Evolutionary conservation across 2,329 filamentous ascomycete genomes (phyloP), one percentile per base, ranked within the genome.

Genomic region (Ramularia collo-cygni): DNA sequence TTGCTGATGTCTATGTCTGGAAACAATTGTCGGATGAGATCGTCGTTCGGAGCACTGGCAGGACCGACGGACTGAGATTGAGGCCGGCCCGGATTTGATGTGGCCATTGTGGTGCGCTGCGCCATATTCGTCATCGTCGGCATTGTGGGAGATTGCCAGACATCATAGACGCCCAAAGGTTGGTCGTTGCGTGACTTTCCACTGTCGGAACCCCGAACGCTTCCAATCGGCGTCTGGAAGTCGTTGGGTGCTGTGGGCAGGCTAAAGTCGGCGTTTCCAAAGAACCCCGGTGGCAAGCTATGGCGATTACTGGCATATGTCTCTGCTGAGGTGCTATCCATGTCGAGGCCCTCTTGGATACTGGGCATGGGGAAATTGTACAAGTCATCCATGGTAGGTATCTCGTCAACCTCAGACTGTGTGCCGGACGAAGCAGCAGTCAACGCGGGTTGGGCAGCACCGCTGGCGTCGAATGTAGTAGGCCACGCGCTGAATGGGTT

Each of bases 341-440:
- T 24, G 15, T 48, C 43, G 41, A 47, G 43, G 12, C 30, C 42
- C 46, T 61, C 56, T 40, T 52, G 53, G 33, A 58, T 58, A 40
- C 49, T 57, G 13, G 54, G 55, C 57, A 58, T 61, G 8, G 45
- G 42, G 14, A 54, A 51, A 10, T 48, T 48, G 38, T 52, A 57
- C 8, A 53, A 33, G 13, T 63, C 60, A 32, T 63, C 59, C 36
- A 56, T 53, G 5, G 46, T 45, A n/a, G 60, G 56, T 12, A 60
- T 50, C 38, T 64, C 61, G 34, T 63, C 61, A 21, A 62, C 48
- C 33, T 64, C 61, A 13, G 61, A 64, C 36, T 60, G 56, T 4
- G 60, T 62, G n/a, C 58, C 58, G 14, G 60, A 63, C 6, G 61
- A 64, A n/a, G 58, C 57, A 29, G 58, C 55, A 18, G 61, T 62